Conservation (phyloP, 2,329 filamentous ascomycete genomes). For the Phialophora macrospora region DNA sequence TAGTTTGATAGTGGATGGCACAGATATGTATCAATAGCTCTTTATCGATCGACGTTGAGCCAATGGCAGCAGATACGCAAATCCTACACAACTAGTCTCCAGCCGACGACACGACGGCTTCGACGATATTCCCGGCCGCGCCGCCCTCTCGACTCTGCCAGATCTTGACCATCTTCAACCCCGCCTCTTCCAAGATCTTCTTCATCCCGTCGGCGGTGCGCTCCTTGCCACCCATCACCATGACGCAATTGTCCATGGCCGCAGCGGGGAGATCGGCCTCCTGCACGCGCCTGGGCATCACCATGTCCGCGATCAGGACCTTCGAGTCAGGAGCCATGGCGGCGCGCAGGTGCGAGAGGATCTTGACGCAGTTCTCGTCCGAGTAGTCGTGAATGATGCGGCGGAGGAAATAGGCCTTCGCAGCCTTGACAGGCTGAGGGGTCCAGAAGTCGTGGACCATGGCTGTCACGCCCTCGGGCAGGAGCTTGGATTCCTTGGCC, state of each 20-base stretch:
- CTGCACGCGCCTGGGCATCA: conserved; percentile 38
- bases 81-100: not conserved
- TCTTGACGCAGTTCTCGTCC: conserved; percentile 34
- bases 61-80: not conserved
- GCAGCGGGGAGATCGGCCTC: conserved; percentile 37
- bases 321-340: conserved; percentile 37
- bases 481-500: conserved; percentile 23
- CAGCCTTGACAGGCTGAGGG: conserved; percentile 35
- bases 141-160: conserved; percentile 33
- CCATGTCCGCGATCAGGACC: conserved; percentile 41
- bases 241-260: conserved; percentile 40
- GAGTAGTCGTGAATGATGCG: conserved; percentile 43
- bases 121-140: conserved; percentile 38
- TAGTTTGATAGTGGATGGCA: too few species aligned
- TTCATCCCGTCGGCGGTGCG: conserved; percentile 40
- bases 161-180: conserved; percentile 39
- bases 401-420: conserved; percentile 44
- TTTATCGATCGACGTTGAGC: not conserved
- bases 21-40: not conserved
- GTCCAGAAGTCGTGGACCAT: conserved; percentile 36
- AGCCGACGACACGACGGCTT: conserved; percentile 32
- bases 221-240: conserved; percentile 41
- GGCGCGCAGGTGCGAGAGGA: conserved; percentile 37
- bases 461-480: conserved; percentile 27
- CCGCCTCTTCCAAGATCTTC: conserved; percentile 38